phyloP scores from a whole-genome alignment of 805 yeast genomes.

The Wickerhamomyces sydowiorum region DNA sequence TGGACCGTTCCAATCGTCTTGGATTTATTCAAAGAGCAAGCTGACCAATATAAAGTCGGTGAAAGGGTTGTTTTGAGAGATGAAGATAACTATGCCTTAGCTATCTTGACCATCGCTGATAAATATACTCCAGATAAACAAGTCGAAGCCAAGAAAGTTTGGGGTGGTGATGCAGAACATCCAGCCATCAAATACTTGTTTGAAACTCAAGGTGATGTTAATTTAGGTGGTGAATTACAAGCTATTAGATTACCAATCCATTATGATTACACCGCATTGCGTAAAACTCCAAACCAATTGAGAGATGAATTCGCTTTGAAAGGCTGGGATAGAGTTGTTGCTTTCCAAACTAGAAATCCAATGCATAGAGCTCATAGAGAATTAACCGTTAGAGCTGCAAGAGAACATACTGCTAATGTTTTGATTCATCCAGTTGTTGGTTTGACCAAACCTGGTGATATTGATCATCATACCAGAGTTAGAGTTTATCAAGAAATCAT shows the following conservation, averaged over 20 bases:
- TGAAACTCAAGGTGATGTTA: conserved; percentile 68
- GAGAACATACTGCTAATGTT: conserved; percentile 80
- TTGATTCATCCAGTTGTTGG: conserved; percentile 97
- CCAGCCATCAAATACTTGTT: conserved; percentile 78
- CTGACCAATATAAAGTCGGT: conserved; percentile 42
- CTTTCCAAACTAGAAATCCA: conserved; percentile 97
- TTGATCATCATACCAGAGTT: conserved; percentile 96
- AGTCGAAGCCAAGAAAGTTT: conserved; percentile 77
- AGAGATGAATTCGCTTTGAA: conserved; percentile 76
- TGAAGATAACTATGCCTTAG: conserved; percentile 73
- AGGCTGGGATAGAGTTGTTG: conserved; percentile 87
- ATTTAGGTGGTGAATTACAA: conserved; percentile 83
- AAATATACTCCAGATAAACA: conserved; percentile 77
- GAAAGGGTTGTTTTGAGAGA: conserved; percentile 71
- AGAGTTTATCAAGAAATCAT: conserved; percentile 90
- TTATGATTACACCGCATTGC: conserved; percentile 81
- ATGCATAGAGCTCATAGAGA: conserved; percentile 99
- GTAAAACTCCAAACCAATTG: conserved; percentile 88
- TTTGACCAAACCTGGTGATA: conserved; percentile 94
- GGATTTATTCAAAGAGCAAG: conserved; percentile 53
- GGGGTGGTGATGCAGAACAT: conserved; percentile 96
- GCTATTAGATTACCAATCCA: conserved; percentile 82
- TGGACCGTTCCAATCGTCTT: conserved; percentile 94
- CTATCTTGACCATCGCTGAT: conserved; percentile 74
- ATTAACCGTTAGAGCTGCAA: conserved; percentile 93